Evolutionary conservation across 495 filamentous ascomycete species (phyloP).

Genomic region (Neurospora sp.): DNA sequence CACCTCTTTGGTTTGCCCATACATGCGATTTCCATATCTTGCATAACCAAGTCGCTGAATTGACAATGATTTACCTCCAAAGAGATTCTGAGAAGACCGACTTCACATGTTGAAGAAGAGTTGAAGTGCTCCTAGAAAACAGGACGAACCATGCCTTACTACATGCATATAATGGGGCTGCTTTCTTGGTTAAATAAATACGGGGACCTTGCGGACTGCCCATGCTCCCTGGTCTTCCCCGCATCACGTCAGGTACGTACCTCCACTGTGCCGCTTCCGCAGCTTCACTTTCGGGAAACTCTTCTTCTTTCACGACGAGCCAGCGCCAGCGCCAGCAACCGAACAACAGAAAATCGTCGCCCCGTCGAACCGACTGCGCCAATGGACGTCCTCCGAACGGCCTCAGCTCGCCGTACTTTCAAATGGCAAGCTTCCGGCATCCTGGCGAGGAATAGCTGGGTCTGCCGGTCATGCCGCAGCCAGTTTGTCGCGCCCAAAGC

Average conservation of each 20-base stretch:
- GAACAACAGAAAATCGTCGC: not conserved
- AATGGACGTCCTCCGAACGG: conserved; percentile 3
- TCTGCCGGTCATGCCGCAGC: conserved; percentile 4
- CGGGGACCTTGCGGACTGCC: not conserved
- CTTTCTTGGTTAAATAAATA: not conserved
- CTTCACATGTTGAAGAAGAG: not conserved
- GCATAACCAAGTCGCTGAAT: not conserved
- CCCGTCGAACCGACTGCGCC: not conserved
- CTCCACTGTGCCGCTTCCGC: not conserved
- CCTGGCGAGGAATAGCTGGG: conserved; percentile 2
- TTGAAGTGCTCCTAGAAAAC: not conserved
- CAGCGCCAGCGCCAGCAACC: not conserved
- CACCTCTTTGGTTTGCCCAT: not conserved
- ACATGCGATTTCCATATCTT: not conserved
- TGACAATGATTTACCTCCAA: not conserved
- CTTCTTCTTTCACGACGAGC: not conserved
- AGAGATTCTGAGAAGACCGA: not conserved
- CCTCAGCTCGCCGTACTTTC: conserved; percentile 2
- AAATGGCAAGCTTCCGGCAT: not conserved
- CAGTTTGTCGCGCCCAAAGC: conserved; percentile 4
- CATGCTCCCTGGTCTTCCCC: not conserved
- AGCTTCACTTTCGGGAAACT: not conserved
- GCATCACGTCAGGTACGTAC: not conserved
- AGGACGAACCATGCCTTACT: not conserved
- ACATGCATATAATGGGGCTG: not conserved